Conservation (phyloP, 805 yeast species). For the Metschnikowia corniflorae region DNA sequence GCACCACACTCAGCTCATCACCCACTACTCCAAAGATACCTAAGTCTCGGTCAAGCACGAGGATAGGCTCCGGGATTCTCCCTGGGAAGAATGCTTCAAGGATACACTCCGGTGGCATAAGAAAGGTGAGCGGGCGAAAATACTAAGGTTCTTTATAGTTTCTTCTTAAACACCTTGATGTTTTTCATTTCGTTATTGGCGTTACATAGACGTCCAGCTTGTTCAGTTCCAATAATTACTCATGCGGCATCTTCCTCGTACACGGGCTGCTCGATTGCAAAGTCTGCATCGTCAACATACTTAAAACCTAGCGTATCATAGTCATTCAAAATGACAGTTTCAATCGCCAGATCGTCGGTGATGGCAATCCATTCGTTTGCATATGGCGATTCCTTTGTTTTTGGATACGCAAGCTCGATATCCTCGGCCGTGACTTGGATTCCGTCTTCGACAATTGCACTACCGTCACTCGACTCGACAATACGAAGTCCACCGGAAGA, state of each 20-base stretch:
- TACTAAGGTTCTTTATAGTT: slow-evolving; percentile 1
- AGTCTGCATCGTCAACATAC: slow-evolving; percentile 32
- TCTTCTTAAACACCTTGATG: background rate
- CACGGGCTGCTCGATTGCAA: slow-evolving; percentile 21
- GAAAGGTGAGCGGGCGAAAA: slow-evolving; percentile 19
- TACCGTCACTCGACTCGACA: slow-evolving; percentile 13
- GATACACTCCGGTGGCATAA: slow-evolving; percentile 17
- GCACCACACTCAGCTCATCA: slow-evolving; percentile 35
- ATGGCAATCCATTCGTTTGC: slow-evolving; percentile 35
- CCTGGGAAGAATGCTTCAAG: slow-evolving; percentile 16
- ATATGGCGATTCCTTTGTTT: slow-evolving; percentile 33
- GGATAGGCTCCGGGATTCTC: slow-evolving; percentile 13
- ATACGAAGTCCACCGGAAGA: slow-evolving; percentile 47
- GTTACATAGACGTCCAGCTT: slow-evolving; percentile 3
- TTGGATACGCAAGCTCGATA: slow-evolving; percentile 41
- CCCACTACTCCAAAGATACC: slow-evolving; percentile 28
- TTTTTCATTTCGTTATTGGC: slow-evolving; percentile 1
- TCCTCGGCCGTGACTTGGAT: slow-evolving; percentile 17
- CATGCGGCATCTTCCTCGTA: slow-evolving; percentile 6
- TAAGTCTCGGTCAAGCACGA: slow-evolving; percentile 16
- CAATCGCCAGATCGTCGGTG: slow-evolving; percentile 25
- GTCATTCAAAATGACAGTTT: slow-evolving; percentile 34
- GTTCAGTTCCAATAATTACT: background rate
- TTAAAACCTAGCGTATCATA: slow-evolving; percentile 43
- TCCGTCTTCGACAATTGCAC: slow-evolving; percentile 14